Percentiles rank a stretch among this genome's conserved stretches.
phyloP scores from a whole-genome alignment of 2,329 filamentous ascomycete genomes.

The Aspergillus amoenus region DNA sequence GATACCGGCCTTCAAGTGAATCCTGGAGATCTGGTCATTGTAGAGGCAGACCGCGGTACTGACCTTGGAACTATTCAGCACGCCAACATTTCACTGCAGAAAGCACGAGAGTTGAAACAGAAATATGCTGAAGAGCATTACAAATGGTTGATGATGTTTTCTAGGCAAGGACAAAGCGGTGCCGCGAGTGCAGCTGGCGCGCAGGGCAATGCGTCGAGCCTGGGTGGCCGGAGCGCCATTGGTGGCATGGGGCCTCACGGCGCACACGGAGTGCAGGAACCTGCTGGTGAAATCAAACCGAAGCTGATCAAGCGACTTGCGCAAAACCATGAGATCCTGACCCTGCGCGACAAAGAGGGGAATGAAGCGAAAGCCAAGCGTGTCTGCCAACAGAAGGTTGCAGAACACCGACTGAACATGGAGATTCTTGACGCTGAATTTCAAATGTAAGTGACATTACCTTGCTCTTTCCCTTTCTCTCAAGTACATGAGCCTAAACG shows the following conservation, averaged over 20 bases:
- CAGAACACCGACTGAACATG: constrained; percentile 93
- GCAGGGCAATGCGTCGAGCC: constrained; percentile 60
- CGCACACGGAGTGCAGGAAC: constrained; percentile 71
- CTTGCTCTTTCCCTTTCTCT: neutral
- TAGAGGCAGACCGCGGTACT: constrained; percentile 93
- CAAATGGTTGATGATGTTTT: constrained; percentile 99
- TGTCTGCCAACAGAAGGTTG: constrained; percentile 93
- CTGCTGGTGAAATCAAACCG: constrained; percentile 78
- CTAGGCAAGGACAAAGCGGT: constrained; percentile 63
- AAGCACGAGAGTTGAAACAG: constrained; percentile 85
- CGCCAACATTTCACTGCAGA: constrained; percentile 82
- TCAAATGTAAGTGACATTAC: constrained; percentile 74
- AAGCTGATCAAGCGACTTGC: constrained; percentile 96
- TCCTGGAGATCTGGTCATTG: constrained; percentile 90
- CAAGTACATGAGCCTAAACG: neutral
- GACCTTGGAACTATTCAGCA: constrained; percentile 91
- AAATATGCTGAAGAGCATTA: constrained; percentile 94
- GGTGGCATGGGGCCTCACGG: constrained; percentile 75
- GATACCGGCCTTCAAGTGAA: constrained; percentile 90
- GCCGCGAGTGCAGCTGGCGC: constrained; percentile 41
- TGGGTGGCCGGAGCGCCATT: constrained; percentile 67
- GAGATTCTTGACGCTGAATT: constrained; percentile 98
- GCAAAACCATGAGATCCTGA: constrained; percentile 84
- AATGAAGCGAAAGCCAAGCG: constrained; percentile 97
- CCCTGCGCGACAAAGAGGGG: constrained; percentile 90